Conservation (phyloP, 2,329 filamentous ascomycete genomes). For the Talaromyces rugulosus region DNA sequence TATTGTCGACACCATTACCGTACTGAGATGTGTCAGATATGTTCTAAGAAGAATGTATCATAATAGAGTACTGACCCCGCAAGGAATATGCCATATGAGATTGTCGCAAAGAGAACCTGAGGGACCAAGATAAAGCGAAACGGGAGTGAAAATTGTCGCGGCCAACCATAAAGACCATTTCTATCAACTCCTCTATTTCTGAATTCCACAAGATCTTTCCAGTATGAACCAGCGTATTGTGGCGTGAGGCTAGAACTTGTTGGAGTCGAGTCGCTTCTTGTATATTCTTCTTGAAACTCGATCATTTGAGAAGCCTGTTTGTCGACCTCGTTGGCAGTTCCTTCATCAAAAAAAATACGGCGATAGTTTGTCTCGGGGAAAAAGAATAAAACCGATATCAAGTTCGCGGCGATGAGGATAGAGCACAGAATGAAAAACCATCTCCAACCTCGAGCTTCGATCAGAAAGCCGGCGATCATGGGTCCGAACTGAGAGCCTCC, state of each 20-base stretch:
- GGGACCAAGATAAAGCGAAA: constrained; percentile 22
- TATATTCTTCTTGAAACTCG: background rate
- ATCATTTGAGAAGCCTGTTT: background rate
- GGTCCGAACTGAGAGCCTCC: constrained; percentile 33
- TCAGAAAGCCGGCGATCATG: constrained; percentile 31
- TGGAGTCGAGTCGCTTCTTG: background rate
- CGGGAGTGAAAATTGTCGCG: constrained; percentile 18
- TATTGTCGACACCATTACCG: constrained; percentile 22
- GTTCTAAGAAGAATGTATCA: background rate
- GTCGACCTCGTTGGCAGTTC: background rate
- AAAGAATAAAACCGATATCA: constrained; percentile 29
- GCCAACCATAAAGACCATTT: constrained; percentile 15
- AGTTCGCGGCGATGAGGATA: constrained; percentile 28
- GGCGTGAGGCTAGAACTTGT: constrained; percentile 10
- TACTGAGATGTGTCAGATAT: constrained; percentile 6
- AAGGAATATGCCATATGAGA: constrained; percentile 25
- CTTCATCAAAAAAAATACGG: constrained; percentile 16
- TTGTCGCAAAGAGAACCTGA: constrained; percentile 21
- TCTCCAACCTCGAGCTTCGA: constrained; percentile 31
- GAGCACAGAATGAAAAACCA: constrained; percentile 35
- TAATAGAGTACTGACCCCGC: constrained; percentile 19
- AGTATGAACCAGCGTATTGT: constrained; percentile 25
- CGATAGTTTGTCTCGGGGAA: constrained; percentile 33
- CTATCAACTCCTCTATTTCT: constrained; percentile 17
- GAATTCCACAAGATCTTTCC: constrained; percentile 25